Evolutionary conservation across 345 rosid genomes (phyloP), one percentile per base, ranked within the genome.

Genomic region (Heritiera littoralis): DNA sequence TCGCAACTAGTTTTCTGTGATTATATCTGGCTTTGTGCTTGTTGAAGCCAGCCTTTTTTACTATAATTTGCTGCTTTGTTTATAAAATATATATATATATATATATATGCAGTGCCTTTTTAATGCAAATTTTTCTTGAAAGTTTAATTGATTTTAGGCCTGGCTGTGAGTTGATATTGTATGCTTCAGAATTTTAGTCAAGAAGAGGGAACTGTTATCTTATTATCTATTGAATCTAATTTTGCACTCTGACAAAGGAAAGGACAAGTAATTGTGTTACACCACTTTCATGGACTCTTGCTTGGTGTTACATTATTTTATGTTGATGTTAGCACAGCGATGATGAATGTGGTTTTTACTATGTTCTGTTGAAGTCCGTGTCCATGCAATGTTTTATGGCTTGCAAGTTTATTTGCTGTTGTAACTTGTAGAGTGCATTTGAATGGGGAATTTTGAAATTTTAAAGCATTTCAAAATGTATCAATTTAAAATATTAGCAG

Each of bases 401-500:
- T 41, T 74, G 54, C 77, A 12, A 74, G 41, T 75, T 75, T 59
- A 23, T 43, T 59, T 75, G 40, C 68, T 59, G 28, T 20, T 9
- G 41, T 75, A 43, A 75, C 23, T 41, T 41, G 20, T 35, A 1
- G 38, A 35, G 38, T 35, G 38, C 3, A 35, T 35, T 35, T 35
- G 38, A 3, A 35, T 35, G 38, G 38, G 38, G 38, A 35, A 35
- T 35, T 35, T 35, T 35, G 38, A 35, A 35, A 35, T 35, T 35
- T 35, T 35, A 3, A 35, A 35, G 38, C 38, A 35, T 35, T 35
- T 35, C 38, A 35, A 35, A 35, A 35, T 35, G 3, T 3, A 35
- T 35, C 38, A 35, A 35, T 35, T 35, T 35, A 35, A 35, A 35
- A 3, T 35, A 3, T 3, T 35, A 35, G 38, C 38, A 35, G 2